These are phyloP conservation scores for Glycyrrhiza uralensis DNA, from an alignment of 306 rosid species.

Conservation along the genomic window DNA sequence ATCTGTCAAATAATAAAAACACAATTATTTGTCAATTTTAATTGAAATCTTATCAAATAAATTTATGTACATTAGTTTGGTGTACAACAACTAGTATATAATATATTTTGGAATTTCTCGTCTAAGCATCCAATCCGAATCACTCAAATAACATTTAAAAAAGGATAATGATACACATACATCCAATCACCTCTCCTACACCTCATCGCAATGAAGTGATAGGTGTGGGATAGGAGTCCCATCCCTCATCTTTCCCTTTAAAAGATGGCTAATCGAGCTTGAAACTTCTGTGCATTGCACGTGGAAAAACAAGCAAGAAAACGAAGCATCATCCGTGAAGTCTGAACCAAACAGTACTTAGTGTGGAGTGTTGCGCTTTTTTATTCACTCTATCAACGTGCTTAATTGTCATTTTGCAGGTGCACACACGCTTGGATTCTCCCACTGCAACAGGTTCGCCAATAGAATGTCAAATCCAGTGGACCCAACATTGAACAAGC, in stretches of 20 bases:
- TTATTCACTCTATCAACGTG: background rate
- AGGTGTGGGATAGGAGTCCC: too few relatives aligned
- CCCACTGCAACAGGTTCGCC: constrained; percentile 60
- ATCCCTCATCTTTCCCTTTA: too few relatives aligned
- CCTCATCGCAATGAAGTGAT: too few relatives aligned
- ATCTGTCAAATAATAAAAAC: background rate
- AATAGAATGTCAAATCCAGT: constrained; percentile 43
- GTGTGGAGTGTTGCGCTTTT: background rate
- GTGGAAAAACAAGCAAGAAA: background rate
- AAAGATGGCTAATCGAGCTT: background rate
- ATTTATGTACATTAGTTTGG: background rate
- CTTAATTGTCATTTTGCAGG: constrained; percentile 37
- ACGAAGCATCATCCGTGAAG: background rate
- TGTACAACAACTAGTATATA: background rate
- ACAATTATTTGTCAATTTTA: background rate
- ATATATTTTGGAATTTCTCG: background rate
- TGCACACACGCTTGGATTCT: constrained; percentile 80
- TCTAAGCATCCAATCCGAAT: background rate
- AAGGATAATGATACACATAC: too few relatives aligned
- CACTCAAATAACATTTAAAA: background rate
- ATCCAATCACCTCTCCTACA: too few relatives aligned
- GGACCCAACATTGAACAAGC: constrained; percentile 47
- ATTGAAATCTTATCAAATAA: background rate
- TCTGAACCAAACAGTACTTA: background rate
- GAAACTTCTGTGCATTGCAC: background rate